Base-by-base conservation (phyloP, 1,139 yeast species). In the Yamadazyma mexicana region DNA sequence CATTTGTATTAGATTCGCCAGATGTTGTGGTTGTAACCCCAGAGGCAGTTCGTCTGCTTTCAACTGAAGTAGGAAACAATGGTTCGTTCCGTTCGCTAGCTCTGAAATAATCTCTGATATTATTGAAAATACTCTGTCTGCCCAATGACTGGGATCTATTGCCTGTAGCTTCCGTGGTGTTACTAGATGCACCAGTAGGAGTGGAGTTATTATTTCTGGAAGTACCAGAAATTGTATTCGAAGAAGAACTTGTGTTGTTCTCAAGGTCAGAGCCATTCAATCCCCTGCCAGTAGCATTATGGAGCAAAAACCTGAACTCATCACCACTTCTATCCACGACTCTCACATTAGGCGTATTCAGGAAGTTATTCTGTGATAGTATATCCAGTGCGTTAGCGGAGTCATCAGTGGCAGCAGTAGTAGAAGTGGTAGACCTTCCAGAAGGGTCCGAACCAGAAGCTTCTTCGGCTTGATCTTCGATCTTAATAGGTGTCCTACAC, bases 401-500 rank as follows among this genome's bases (percentile, higher is more conserved):
- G 11, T 9, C n/a, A 4, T 32, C 34, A 20, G 24, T n/a, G 5
- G 20, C 15, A 3, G 28, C 8, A 5, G 17, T 46, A 22, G 34
- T 34, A 31, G 38, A 11, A 9, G 24, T n/a, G 6, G 23, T 16
- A 30, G 27, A 17, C n/a, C n/a, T n/a, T n/a, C n/a, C n/a, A n/a
- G n/a, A n/a, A 24, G 31, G 17, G 33, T 24, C 26, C 28, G 14
- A 26, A 9, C 17, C 7, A 5, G 28, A 7, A 6, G 38, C 1
- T 34, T 36, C 29, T 17, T 27, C 25, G 16, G 39, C 14, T 14
- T 32, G 30, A 18, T 36, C 41, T 6, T 31, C 35, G 4, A 41
- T 26, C 11, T 44, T 47, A 5, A 73, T 77, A 2, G 75, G 67
- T 20, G 65, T 65, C 43, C 96, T 77, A 55, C 97, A 88, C 40